Evolutionary conservation across 2,329 filamentous ascomycete species (phyloP).

Genomic region (Hyphodiscus sp.): DNA sequence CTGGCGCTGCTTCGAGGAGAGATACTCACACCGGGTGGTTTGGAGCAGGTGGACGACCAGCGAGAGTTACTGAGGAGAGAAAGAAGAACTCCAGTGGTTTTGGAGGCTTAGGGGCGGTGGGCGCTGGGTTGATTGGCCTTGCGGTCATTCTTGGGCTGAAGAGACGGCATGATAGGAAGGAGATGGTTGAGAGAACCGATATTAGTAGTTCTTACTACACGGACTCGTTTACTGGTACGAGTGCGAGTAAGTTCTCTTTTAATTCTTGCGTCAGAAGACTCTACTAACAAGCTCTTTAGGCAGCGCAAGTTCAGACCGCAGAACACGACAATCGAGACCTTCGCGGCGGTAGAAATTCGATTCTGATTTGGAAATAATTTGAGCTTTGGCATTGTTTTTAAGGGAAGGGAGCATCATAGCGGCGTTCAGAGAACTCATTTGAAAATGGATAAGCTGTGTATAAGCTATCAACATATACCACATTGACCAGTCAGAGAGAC

Average conservation of each 20-base stretch:
- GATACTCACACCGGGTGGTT: constrained; percentile 46
- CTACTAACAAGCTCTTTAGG: constrained; percentile 20
- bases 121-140: constrained; percentile 25
- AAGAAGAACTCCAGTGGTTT: constrained; percentile 47
- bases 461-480: background rate
- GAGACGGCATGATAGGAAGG: constrained; percentile 23
- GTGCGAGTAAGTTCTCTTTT: constrained; percentile 25
- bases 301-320: constrained; percentile 27
- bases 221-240: constrained; percentile 29
- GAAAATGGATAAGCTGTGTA: background rate
- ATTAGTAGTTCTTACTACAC: constrained; percentile 28
- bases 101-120: constrained; percentile 45
- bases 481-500: background rate
- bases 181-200: constrained; percentile 19
- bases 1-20: constrained; percentile 19
- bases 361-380: background rate
- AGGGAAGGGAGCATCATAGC: background rate
- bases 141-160: constrained; percentile 28
- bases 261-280: background rate
- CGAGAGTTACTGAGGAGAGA: constrained; percentile 36
- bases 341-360: background rate
- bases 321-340: constrained; percentile 20
- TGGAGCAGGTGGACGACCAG: constrained; percentile 41
- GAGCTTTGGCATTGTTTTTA: background rate
- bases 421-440: background rate